Percentiles rank a stretch among this genome's conserved stretches.
phyloP scores from a whole-genome alignment of 2,329 filamentous ascomycete genomes.

The Tympanopsis confertula region DNA sequence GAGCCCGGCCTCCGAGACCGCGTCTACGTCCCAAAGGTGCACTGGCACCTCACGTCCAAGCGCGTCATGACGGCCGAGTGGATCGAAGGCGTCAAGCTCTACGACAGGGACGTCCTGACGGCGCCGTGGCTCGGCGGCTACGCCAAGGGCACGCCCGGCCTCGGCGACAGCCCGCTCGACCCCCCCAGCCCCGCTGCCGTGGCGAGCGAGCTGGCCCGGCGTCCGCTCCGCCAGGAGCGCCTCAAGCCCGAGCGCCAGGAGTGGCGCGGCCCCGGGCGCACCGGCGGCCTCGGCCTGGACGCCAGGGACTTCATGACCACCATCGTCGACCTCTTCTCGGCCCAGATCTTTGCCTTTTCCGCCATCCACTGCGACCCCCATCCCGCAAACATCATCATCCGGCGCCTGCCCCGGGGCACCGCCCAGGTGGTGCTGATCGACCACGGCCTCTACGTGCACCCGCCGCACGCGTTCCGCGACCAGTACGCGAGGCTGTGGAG shows the following conservation, averaged over 20 bases:
- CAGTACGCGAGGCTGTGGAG: conserved; percentile 49
- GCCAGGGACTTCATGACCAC: conserved; percentile 56
- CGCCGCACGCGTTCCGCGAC: conserved; percentile 49
- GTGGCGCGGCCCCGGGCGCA: background rate
- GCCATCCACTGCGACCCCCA: conserved; percentile 60
- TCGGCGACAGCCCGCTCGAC: background rate
- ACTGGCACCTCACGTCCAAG: conserved; percentile 42
- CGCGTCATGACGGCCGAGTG: conserved; percentile 62
- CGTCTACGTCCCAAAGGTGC: conserved; percentile 57
- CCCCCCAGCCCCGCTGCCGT: background rate
- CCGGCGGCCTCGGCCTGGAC: conserved; percentile 43
- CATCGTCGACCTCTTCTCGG: conserved; percentile 57
- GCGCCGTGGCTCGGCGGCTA: conserved; percentile 48
- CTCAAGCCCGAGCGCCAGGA: background rate
- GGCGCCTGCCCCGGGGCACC: conserved; percentile 39
- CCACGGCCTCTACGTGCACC: conserved; percentile 58
- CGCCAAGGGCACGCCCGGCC: conserved; percentile 6
- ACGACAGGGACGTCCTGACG: conserved; percentile 54
- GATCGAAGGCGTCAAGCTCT: conserved; percentile 57
- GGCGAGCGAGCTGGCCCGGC: too few relatives aligned
- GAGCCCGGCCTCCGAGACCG: conserved; percentile 47
- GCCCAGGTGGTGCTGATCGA: conserved; percentile 60
- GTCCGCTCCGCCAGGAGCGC: background rate
- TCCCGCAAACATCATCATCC: conserved; percentile 55
- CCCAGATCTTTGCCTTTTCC: conserved; percentile 63